These are phyloP conservation scores for Graphilbum ipis-grandicollis DNA, from an alignment of 2,329 filamentous ascomycete species.

Conservation along the genomic window DNA sequence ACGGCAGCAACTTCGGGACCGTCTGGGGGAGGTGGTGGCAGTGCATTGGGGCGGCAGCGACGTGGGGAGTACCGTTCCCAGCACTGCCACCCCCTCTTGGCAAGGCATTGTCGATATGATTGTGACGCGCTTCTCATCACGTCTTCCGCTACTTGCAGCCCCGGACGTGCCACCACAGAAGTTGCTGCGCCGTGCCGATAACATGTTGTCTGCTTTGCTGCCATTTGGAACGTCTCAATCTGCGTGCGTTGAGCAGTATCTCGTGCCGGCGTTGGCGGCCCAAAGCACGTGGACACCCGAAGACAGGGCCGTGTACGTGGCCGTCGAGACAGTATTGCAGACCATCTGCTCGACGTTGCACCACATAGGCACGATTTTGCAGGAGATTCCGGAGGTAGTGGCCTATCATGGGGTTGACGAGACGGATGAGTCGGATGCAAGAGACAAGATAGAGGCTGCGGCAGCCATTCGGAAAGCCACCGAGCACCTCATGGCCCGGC, in stretches of 20 bases:
- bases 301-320: slow-evolving; percentile 27
- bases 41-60: slow-evolving; percentile 13
- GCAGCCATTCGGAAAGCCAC: neutral
- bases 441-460: neutral
- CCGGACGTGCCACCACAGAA: slow-evolving; percentile 6
- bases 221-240: no score
- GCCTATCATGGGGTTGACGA: no score
- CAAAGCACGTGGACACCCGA: slow-evolving; percentile 17
- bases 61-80: no score
- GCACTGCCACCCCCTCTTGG: no score
- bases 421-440: no score
- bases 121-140: slow-evolving; percentile 39
- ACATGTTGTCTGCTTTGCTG: slow-evolving; percentile 12
- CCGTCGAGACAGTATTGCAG: slow-evolving; percentile 20
- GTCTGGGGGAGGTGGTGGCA: slow-evolving; percentile 10
- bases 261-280: slow-evolving; percentile 12
- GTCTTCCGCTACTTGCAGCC: slow-evolving; percentile 26
- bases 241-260: no score
- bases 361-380: slow-evolving; percentile 12
- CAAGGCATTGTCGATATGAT: slow-evolving; percentile 50
- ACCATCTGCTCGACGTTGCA: slow-evolving; percentile 21
- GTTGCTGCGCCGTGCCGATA: slow-evolving; percentile 16
- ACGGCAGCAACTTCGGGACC: slow-evolving; percentile 15
- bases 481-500: slow-evolving; percentile 11
- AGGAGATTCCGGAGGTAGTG: no score